These are phyloP conservation scores for Aphanomyces euteiches DNA, from an alignment of 352 stramenopile species.

Conservation along the genomic window DNA sequence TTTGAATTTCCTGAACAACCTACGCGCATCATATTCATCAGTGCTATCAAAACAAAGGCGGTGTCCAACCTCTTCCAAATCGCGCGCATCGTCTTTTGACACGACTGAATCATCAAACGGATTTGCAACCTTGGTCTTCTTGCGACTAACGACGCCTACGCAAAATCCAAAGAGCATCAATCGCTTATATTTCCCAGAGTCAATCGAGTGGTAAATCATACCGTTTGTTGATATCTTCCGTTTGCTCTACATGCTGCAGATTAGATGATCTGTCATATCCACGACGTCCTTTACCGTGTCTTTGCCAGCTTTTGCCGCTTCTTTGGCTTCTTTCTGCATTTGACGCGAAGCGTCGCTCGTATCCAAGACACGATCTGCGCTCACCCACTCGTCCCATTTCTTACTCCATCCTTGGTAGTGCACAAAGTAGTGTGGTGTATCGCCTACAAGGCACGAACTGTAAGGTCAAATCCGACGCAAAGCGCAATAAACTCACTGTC, in stretches of 20 bases:
- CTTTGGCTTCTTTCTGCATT: conserved; percentile 53
- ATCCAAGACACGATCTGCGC: conserved; percentile 62
- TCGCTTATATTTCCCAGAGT: not conserved
- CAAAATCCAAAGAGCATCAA: not conserved
- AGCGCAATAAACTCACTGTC: conserved; percentile 1
- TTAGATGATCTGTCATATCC: not conserved
- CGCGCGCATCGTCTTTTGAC: conserved; percentile 58
- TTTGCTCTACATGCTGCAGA: not conserved
- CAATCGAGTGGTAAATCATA: conserved; percentile 3
- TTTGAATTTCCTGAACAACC: conserved; percentile 37
- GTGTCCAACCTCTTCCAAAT: conserved; percentile 50
- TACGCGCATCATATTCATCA: conserved; percentile 21
- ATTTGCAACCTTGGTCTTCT: conserved; percentile 57
- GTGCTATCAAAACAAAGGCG: conserved; percentile 28
- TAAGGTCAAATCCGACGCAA: not conserved
- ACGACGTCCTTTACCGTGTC: not conserved
- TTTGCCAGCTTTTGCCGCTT: conserved; percentile 21
- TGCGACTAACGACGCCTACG: conserved; percentile 24
- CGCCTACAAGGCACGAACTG: conserved; percentile 1
- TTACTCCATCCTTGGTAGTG: conserved; percentile 90
- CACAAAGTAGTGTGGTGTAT: conserved; percentile 75
- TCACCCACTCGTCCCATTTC: conserved; percentile 90
- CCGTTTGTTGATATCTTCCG: conserved; percentile 53
- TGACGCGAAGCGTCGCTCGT: conserved; percentile 53
- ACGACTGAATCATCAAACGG: conserved; percentile 65